These are phyloP conservation scores for Haematococcus lacustris DNA, from an alignment of 139 green algal genomes.

Conservation along the genomic window DNA sequence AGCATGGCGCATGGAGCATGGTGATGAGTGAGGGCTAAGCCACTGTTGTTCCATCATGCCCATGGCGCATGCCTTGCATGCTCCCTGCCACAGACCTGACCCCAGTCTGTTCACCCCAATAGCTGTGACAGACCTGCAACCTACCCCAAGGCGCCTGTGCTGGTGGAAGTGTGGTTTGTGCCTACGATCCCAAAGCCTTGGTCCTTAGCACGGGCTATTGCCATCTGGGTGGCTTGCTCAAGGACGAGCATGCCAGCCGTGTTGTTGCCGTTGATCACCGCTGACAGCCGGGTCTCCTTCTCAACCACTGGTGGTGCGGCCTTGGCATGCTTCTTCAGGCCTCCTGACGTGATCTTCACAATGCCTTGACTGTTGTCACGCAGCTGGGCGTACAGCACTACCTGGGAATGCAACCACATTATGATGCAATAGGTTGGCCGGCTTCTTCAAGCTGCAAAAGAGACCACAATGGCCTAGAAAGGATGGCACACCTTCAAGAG, in stretches of 20 bases:
- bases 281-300: constrained; percentile 49
- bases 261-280: constrained; percentile 58
- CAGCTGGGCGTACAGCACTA: constrained; percentile 74
- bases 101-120: no score
- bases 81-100: no score
- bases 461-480: not conserved
- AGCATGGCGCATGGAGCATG: no score
- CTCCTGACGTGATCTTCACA: constrained; percentile 68
- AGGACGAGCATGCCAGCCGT: constrained; percentile 64
- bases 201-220: constrained; percentile 39
- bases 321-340: constrained; percentile 29
- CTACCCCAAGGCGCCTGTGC: constrained; percentile 65
- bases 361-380: constrained; percentile 76
- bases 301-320: constrained; percentile 24
- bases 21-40: no score
- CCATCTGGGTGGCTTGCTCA: constrained; percentile 43
- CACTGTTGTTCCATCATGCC: no score
- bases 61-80: no score
- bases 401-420: constrained; percentile 29
- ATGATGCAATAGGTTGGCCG: not conserved
- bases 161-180: constrained; percentile 61
- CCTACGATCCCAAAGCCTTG: constrained; percentile 65
- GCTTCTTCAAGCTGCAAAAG: not conserved
- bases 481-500: constrained; percentile 32
- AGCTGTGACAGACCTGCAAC: no score